Conservation (phyloP, 352 stramenopile species). For the Plasmopara viticola region DNA sequence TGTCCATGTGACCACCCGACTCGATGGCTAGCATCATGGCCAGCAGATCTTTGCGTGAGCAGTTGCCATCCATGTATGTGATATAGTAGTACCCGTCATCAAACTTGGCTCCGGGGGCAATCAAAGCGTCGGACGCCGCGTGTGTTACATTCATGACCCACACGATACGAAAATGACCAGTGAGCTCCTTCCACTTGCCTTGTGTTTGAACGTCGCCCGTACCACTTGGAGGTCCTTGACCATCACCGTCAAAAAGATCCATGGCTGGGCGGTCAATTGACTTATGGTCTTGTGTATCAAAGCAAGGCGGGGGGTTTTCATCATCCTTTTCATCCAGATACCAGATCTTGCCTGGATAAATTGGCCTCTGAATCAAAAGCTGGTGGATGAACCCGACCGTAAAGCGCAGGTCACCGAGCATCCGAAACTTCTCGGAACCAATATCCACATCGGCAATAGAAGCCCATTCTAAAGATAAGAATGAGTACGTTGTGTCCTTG, state of each 20-base stretch:
- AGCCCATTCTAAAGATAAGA: constrained; percentile 78
- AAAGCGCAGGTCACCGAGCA: constrained; percentile 59
- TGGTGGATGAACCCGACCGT: constrained; percentile 53
- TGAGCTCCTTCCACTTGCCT: constrained; percentile 42
- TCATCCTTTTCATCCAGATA: constrained; percentile 46
- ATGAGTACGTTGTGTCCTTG: constrained; percentile 63
- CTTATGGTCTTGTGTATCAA: constrained; percentile 29
- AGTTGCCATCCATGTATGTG: constrained; percentile 34
- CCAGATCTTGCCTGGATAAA: constrained; percentile 55
- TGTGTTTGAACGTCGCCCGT: neutral
- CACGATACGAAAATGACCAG: constrained; percentile 43
- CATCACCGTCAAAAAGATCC: constrained; percentile 36
- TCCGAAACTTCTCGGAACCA: constrained; percentile 61
- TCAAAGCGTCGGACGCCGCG: constrained; percentile 37
- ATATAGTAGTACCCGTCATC: constrained; percentile 71
- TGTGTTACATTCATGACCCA: constrained; percentile 68
- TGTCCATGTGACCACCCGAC: constrained; percentile 38
- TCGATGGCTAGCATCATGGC: constrained; percentile 48
- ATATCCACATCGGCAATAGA: constrained; percentile 82
- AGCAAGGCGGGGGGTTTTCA: constrained; percentile 27
- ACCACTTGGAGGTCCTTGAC: constrained; percentile 15
- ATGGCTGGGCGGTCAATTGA: constrained; percentile 29
- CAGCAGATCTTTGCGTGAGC: constrained; percentile 33
- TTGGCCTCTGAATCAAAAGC: constrained; percentile 39
- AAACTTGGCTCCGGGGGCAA: constrained; percentile 36